phyloP scores from a whole-genome alignment of 257 asterid genomes.

The Paraleonurus japonicus region DNA sequence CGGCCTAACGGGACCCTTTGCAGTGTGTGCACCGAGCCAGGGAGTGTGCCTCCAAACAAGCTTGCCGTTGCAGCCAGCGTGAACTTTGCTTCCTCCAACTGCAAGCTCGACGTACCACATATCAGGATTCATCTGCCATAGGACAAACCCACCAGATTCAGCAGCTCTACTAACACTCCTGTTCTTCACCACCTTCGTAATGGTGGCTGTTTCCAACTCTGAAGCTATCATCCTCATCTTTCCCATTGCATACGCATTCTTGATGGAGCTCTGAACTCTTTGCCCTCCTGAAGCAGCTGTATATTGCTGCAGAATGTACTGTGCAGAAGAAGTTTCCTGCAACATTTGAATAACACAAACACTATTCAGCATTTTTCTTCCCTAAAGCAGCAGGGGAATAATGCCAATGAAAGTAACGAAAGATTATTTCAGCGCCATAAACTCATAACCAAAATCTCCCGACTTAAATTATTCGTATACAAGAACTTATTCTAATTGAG shows the following conservation, averaged over 20 bases:
- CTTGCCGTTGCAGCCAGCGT: constrained; percentile 82
- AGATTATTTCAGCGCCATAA: not conserved
- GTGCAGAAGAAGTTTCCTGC: constrained; percentile 83
- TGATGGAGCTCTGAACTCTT: constrained; percentile 55
- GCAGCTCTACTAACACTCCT: constrained; percentile 49
- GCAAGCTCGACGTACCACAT: constrained; percentile 93
- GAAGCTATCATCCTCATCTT: constrained; percentile 80
- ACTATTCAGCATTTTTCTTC: not conserved
- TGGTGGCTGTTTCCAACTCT: constrained; percentile 72
- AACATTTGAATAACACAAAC: constrained; percentile 5
- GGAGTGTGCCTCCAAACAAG: constrained; percentile 88
- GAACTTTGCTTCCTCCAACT: constrained; percentile 80
- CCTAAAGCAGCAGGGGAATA: not conserved
- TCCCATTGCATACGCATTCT: constrained; percentile 82
- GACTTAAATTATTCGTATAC: no score
- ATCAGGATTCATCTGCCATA: constrained; percentile 87
- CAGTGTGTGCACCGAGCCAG: constrained; percentile 85
- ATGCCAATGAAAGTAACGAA: not conserved
- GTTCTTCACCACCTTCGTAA: constrained; percentile 72
- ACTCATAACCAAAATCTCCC: no score
- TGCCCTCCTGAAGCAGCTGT: constrained; percentile 85
- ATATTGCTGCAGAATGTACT: constrained; percentile 75
- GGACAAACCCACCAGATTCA: constrained; percentile 74
- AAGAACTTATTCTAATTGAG: constrained; percentile 6
- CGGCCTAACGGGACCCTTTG: constrained; percentile 84